These are phyloP conservation scores for Cladosporium sp. DNA, from an alignment of 2,329 filamentous ascomycete genomes.

Conservation along the genomic window DNA sequence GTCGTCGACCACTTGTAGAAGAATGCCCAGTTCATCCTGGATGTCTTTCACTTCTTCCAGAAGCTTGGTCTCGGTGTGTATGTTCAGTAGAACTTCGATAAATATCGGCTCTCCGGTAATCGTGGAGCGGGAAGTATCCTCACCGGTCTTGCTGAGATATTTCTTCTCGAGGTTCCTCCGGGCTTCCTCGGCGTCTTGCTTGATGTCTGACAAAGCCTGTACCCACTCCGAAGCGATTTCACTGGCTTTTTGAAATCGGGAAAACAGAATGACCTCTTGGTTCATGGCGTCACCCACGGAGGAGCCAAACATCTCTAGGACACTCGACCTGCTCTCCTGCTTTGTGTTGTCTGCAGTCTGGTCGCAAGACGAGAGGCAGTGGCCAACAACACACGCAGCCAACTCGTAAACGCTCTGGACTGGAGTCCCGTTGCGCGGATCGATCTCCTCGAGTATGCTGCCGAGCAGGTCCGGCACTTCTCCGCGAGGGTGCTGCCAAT, in stretches of 20 bases:
- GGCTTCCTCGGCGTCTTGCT: not conserved
- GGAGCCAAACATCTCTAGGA: conserved; percentile 68
- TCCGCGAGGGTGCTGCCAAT: conserved; percentile 62
- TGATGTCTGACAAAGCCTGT: not conserved
- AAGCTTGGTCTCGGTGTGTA: conserved; percentile 62
- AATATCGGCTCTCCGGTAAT: conserved; percentile 45
- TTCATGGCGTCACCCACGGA: conserved; percentile 58
- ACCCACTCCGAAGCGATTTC: not conserved
- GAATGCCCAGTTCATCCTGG: conserved; percentile 67
- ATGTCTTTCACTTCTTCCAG: conserved; percentile 68
- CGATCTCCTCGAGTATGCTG: conserved; percentile 7
- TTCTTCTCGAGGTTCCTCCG: not conserved
- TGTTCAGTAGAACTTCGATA: conserved; percentile 60
- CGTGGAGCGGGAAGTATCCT: not conserved
- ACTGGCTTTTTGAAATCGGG: not conserved
- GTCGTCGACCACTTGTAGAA: conserved; percentile 55
- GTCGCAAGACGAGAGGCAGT: conserved; percentile 64
- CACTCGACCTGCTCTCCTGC: conserved; percentile 44
- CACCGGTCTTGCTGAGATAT: not conserved
- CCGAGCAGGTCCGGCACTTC: conserved; percentile 40
- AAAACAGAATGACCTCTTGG: conserved; percentile 48
- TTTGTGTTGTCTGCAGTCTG: conserved; percentile 26
- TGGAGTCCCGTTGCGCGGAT: conserved; percentile 34
- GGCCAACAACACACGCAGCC: conserved; percentile 61
- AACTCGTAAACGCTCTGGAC: conserved; percentile 65